A percentile compares a stretch with the other conserved stretches of the same genome.
These are phyloP conservation scores for Trebouxia sp. DNA, from an alignment of 139 green algal species.

Conservation along the genomic window DNA sequence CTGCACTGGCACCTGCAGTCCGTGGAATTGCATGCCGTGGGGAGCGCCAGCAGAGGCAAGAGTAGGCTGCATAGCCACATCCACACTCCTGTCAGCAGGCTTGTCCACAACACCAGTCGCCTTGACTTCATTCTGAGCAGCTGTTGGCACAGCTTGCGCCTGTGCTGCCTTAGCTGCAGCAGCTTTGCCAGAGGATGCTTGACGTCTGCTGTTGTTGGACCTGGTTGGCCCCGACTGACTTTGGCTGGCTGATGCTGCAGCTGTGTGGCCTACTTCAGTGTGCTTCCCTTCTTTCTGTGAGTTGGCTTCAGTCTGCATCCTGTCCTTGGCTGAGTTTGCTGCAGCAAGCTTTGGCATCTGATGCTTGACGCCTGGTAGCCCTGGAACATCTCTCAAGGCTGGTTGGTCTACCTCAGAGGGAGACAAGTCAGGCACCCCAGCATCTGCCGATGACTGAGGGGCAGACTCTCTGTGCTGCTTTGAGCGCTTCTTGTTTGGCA, in stretches of 20 bases:
- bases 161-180: not conserved
- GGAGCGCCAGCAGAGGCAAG: conserved; percentile 1
- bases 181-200: not conserved
- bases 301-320: not conserved
- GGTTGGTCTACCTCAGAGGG: not conserved
- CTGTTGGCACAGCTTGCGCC: not conserved
- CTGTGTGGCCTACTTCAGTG: too few species aligned
- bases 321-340: not conserved
- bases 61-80: conserved; percentile 6
- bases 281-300: too few species aligned
- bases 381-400: not conserved
- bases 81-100: conserved; percentile 4
- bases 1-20: conserved; percentile 11
- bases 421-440: not conserved
- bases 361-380: conserved; percentile 12
- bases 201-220: not conserved
- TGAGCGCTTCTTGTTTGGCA: conserved; percentile 7
- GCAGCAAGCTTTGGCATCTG: not conserved
- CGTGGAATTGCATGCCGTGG: conserved; percentile 7
- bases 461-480: not conserved
- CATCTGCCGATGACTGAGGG: not conserved
- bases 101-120: not conserved
- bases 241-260: not conserved
- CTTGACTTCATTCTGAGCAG: too few species aligned
- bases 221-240: not conserved